These are phyloP conservation scores for Poteriospumella lacustris DNA, from an alignment of 108 stramenopile genomes.

Conservation along the genomic window DNA sequence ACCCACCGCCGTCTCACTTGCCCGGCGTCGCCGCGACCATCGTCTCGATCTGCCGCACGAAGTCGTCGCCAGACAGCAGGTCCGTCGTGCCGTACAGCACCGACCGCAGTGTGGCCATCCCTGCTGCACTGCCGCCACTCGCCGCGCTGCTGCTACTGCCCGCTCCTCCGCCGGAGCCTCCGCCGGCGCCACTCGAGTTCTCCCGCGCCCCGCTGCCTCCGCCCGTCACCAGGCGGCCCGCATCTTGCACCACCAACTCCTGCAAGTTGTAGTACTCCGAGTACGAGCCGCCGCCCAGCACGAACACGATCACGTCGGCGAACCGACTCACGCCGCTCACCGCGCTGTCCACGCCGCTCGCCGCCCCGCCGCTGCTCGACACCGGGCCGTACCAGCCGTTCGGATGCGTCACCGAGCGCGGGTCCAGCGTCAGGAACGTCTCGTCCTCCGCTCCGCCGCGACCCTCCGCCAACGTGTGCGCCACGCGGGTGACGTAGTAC, in stretches of 20 bases:
- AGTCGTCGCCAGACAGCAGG: conserved; percentile 4
- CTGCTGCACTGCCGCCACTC: too few relatives aligned
- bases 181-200: not conserved
- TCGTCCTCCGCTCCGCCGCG: conserved; percentile 84
- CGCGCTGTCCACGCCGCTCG: conserved; percentile 35
- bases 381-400: too few relatives aligned
- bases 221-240: too few relatives aligned
- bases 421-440: conserved; percentile 82
- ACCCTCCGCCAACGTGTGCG: conserved; percentile 84
- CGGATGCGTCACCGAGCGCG: too few relatives aligned
- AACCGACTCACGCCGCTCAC: conserved; percentile 27
- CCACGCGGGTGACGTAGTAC: conserved; percentile 76
- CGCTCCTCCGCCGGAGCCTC: not conserved
- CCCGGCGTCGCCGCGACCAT: too few relatives aligned
- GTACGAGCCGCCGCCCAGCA: conserved; percentile 92
- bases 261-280: conserved; percentile 94
- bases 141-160: not conserved
- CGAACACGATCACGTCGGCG: conserved; percentile 81
- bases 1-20: too few relatives aligned
- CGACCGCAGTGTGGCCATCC: too few relatives aligned
- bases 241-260: conserved; percentile 38
- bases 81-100: conserved; percentile 17
- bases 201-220: too few relatives aligned
- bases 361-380: too few relatives aligned
- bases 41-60: not conserved